A percentile compares a stretch with the other conserved stretches of the same genome.
Evolutionary conservation across 2,329 filamentous ascomycete genomes (phyloP).

Genomic region (Furcasterigmium sp.): DNA sequence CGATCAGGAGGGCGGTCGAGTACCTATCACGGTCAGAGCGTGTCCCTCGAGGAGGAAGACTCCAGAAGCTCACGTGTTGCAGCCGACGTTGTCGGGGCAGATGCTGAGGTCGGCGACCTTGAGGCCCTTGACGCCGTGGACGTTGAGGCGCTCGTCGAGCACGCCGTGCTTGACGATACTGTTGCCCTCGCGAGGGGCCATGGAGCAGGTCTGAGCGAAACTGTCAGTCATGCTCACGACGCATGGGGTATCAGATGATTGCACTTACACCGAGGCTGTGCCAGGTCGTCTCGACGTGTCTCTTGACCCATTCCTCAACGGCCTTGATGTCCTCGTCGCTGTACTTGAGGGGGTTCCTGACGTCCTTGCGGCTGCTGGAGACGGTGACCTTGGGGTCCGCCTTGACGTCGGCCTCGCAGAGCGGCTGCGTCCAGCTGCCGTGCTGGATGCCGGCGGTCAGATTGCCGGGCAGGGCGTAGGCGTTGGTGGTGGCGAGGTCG

Average conservation of each 20-base stretch:
- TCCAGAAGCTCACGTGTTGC: conserved; percentile 53
- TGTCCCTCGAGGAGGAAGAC: conserved; percentile 3
- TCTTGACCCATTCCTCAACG: conserved; percentile 65
- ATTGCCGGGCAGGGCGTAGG: conserved; percentile 69
- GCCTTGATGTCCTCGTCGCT: conserved; percentile 56
- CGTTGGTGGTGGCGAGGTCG: conserved; percentile 69
- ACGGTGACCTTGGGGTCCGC: conserved; percentile 40
- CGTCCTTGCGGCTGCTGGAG: conserved; percentile 57
- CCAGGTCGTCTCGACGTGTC: conserved; percentile 74
- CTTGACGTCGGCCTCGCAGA: conserved; percentile 47
- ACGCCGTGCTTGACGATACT: conserved; percentile 77
- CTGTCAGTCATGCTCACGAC: not conserved
- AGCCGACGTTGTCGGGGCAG: conserved; percentile 74
- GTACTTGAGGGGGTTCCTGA: conserved; percentile 63
- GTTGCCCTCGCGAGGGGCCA: conserved; percentile 72
- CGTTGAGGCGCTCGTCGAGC: conserved; percentile 70
- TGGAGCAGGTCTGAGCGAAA: conserved; percentile 67
- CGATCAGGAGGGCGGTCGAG: conserved; percentile 67
- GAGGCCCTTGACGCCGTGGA: conserved; percentile 70
- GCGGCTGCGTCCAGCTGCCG: conserved; percentile 62
- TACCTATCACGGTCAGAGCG: conserved; percentile 34
- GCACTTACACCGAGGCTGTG: conserved; percentile 49
- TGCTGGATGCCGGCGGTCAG: conserved; percentile 67
- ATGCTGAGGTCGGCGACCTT: conserved; percentile 68
- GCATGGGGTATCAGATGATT: no score